A percentile compares a stretch with the other conserved stretches of the same genome.
phyloP scores from a whole-genome alignment of 179 eudicot genomes.

The Beta macrorhiza region DNA sequence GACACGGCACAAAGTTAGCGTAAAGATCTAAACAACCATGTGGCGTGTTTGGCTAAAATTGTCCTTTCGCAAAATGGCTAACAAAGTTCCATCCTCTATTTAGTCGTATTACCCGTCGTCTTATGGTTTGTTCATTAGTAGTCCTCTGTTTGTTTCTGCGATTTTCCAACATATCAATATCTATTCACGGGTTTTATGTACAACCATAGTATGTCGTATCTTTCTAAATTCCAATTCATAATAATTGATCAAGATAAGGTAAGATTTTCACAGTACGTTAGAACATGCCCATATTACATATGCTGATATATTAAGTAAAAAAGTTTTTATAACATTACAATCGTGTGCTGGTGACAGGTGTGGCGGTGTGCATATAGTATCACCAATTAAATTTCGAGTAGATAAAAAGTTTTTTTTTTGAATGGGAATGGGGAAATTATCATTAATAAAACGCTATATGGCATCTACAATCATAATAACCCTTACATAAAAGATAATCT shows the following conservation, averaged over 20 bases:
- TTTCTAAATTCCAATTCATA: not conserved
- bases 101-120: not conserved
- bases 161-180: not conserved
- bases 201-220: not conserved
- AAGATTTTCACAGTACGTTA: too few species aligned
- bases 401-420: too few species aligned
- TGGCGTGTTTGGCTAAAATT: conserved; percentile 8
- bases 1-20: not conserved
- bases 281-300: too few species aligned
- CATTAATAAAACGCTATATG: too few species aligned
- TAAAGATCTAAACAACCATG: not conserved
- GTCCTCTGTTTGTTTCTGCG: not conserved
- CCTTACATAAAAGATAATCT: too few species aligned
- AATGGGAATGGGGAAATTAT: too few species aligned
- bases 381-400: too few species aligned
- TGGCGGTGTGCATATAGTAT: too few species aligned
- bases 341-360: too few species aligned
- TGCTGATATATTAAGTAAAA: too few species aligned
- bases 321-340: too few species aligned
- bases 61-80: not conserved
- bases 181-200: conserved; percentile 1
- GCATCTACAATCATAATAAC: too few species aligned
- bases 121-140: not conserved
- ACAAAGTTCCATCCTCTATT: not conserved
- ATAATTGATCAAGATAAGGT: not conserved